phyloP scores from a whole-genome alignment of 176 grass and related monocot species.

The Avena insularis region DNA sequence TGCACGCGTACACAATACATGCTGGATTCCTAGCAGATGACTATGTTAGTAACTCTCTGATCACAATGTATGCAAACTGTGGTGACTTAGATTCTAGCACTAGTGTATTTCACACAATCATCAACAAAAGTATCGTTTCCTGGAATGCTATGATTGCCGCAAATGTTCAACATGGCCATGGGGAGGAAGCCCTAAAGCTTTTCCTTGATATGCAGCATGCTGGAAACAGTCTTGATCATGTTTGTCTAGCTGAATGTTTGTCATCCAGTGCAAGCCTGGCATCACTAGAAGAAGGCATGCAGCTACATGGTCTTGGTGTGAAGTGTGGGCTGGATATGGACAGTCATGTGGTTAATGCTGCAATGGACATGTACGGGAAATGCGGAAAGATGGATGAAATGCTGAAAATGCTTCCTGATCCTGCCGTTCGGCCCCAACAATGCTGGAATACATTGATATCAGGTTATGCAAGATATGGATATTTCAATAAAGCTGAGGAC shows the following conservation, averaged over 20 bases:
- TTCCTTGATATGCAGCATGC: conserved; percentile 60
- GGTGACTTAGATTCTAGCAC: conserved; percentile 71
- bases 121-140: conserved; percentile 60
- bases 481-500: conserved; percentile 76
- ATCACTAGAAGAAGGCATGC: conserved; percentile 91
- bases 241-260: conserved; percentile 77
- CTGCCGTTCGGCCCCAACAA: conserved; percentile 56
- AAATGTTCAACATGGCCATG: conserved; percentile 66
- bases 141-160: conserved; percentile 87
- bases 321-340: conserved; percentile 72
- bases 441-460: conserved; percentile 94
- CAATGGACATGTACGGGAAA: conserved; percentile 95
- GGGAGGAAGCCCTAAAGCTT: conserved; percentile 82
- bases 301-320: conserved; percentile 71
- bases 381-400: conserved; percentile 83
- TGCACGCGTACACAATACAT: conserved; percentile 71
- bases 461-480: conserved; percentile 73
- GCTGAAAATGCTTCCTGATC: conserved; percentile 68
- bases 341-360: conserved; percentile 71
- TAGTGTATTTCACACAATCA: conserved; percentile 62
- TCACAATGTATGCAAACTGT: conserved; percentile 91
- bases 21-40: conserved; percentile 72
- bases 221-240: conserved; percentile 69
- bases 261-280: conserved; percentile 75
- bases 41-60: conserved; percentile 76